A percentile compares a stretch with the other conserved stretches of the same genome.
Evolutionary conservation across 83 land plant genomes (phyloP).

Genomic region (Larix sibirica): DNA sequence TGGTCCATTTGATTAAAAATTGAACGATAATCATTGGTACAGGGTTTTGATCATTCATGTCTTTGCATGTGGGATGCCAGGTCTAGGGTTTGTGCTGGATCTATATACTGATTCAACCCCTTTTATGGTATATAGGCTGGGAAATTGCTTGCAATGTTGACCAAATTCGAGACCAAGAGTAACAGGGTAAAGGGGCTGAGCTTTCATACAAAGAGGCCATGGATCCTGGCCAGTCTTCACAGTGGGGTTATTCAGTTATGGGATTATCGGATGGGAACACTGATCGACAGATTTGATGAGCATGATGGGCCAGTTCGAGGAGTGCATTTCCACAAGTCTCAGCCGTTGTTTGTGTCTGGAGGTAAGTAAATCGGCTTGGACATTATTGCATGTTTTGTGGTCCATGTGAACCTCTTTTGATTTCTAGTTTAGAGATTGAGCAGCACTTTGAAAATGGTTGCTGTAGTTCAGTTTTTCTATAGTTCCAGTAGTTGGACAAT

Average conservation of each 20-base stretch:
- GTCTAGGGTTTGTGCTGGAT: neutral
- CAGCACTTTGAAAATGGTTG: no score
- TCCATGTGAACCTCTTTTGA: neutral
- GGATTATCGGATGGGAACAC: constrained; percentile 81
- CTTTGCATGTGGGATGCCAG: neutral
- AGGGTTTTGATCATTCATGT: neutral
- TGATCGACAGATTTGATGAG: constrained; percentile 73
- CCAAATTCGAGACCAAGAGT: constrained; percentile 86
- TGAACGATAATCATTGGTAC: neutral
- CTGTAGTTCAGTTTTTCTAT: no score
- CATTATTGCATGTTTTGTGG: neutral
- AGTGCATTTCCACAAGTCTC: constrained; percentile 74
- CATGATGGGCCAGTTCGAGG: constrained; percentile 85
- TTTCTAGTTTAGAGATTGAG: no score
- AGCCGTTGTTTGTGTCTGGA: constrained; percentile 79
- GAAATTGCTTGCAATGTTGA: constrained; percentile 45
- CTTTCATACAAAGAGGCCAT: constrained; percentile 76
- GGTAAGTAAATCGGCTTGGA: constrained; percentile 31
- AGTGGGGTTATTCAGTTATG: constrained; percentile 84
- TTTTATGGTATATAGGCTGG: neutral
- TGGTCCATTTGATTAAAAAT: neutral
- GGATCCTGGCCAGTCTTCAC: constrained; percentile 87
- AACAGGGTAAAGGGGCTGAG: constrained; percentile 84
- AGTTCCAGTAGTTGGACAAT: no score
- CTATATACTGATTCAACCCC: neutral